Percentiles rank a stretch among this genome's conserved stretches.
phyloP scores from a whole-genome alignment of 345 rosid genomes.

The Camelina sativa region DNA sequence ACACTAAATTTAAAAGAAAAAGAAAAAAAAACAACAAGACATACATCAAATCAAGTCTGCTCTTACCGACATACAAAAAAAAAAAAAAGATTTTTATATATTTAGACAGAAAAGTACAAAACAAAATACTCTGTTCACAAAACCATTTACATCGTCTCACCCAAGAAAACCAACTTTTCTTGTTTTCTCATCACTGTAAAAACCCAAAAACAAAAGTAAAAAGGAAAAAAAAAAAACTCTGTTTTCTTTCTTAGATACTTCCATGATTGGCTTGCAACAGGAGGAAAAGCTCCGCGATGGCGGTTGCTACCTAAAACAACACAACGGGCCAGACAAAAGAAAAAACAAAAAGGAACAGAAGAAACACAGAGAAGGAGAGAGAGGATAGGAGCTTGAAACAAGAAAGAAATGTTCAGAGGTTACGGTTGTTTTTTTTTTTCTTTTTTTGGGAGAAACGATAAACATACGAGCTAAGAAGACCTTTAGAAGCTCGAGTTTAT shows the following conservation, averaged over 20 bases:
- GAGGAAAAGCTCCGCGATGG: constrained; percentile 31
- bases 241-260: constrained; percentile 32
- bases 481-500: constrained; percentile 36
- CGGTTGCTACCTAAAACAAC: constrained; percentile 41
- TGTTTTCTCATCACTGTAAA: constrained; percentile 21
- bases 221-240: background rate
- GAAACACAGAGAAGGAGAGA: background rate
- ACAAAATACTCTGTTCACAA: constrained; percentile 26
- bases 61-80: no score
- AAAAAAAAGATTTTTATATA: no score
- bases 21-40: no score
- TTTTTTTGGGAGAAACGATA: constrained; percentile 4
- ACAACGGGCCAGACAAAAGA: constrained; percentile 29
- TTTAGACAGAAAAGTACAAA: constrained; percentile 23
- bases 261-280: constrained; percentile 37
- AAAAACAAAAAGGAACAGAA: background rate
- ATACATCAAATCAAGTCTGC: no score
- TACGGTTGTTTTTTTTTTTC: background rate
- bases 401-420: constrained; percentile 24
- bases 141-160: constrained; percentile 39
- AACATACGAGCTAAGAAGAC: background rate
- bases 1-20: no score
- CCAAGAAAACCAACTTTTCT: constrained; percentile 14
- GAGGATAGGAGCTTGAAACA: background rate
- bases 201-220: background rate